Evolutionary conservation across 225 moss, liverwort and hornwort species (phyloP).

Genomic region (Asterella californica): DNA sequence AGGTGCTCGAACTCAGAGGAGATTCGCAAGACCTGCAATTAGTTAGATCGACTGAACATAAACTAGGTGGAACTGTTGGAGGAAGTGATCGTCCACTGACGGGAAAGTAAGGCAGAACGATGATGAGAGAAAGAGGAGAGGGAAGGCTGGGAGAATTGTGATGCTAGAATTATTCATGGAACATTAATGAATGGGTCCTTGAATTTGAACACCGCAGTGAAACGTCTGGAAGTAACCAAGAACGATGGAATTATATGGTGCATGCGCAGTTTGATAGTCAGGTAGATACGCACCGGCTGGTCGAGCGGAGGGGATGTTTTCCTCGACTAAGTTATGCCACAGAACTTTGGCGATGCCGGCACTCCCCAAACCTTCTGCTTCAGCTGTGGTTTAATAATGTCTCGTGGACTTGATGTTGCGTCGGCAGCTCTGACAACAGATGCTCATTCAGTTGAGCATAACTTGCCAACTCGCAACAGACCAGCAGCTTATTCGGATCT

Average conservation of each 20-base stretch:
- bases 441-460: neutral
- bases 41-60: no score
- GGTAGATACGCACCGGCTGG: slow-evolving; percentile 3
- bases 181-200: no score
- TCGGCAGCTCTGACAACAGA: neutral
- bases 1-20: no score
- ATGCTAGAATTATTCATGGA: neutral
- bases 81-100: neutral
- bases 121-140: neutral
- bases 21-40: no score
- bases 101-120: neutral
- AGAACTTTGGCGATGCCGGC: neutral
- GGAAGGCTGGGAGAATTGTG: neutral
- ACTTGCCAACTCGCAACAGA: neutral
- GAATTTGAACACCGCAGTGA: no score
- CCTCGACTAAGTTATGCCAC: neutral
- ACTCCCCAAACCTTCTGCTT: neutral
- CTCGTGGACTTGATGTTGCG: neutral
- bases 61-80: no score
- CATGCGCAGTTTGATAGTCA: neutral
- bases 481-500: neutral
- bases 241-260: no score
- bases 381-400: neutral
- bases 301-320: neutral
- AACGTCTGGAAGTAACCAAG: no score